Percentiles rank a stretch among this genome's conserved stretches.
phyloP scores from a whole-genome alignment of 176 grass and related monocot species.

The Rhynchospora breviuscula region DNA sequence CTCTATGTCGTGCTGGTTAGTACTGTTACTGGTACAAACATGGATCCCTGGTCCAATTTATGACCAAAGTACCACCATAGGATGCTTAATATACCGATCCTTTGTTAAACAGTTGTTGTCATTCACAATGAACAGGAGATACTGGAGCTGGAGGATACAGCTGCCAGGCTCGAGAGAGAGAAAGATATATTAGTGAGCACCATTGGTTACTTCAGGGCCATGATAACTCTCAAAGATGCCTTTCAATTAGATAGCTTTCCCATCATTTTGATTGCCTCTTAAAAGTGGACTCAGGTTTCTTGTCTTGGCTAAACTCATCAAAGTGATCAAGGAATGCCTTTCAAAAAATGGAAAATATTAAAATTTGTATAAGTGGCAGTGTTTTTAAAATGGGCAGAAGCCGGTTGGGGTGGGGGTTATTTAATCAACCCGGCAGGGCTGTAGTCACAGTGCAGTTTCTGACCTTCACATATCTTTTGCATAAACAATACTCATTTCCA shows the following conservation, averaged over 20 bases:
- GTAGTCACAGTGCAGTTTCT: too few relatives aligned
- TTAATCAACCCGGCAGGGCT: too few relatives aligned
- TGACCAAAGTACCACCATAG: not conserved
- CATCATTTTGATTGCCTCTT: constrained; percentile 45
- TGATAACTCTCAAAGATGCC: constrained; percentile 77
- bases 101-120: not conserved
- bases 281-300: not conserved
- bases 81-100: not conserved
- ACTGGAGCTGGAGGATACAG: constrained; percentile 84
- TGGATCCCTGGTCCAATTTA: not conserved
- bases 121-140: constrained; percentile 23
- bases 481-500: too few relatives aligned
- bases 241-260: too few relatives aligned
- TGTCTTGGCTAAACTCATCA: not conserved
- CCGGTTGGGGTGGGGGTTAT: not conserved
- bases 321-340: not conserved
- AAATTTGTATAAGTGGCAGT: not conserved
- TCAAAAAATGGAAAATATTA: not conserved
- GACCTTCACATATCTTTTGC: too few relatives aligned
- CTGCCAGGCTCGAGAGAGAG: constrained; percentile 52
- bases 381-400: too few relatives aligned
- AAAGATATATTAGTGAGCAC: constrained; percentile 67
- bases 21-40: not conserved
- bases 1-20: not conserved
- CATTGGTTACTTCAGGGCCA: constrained; percentile 80